Evolutionary conservation across 306 rosid species (phyloP), one percentile per base, ranked within the genome.

Genomic region (Gillenia trifoliata): DNA sequence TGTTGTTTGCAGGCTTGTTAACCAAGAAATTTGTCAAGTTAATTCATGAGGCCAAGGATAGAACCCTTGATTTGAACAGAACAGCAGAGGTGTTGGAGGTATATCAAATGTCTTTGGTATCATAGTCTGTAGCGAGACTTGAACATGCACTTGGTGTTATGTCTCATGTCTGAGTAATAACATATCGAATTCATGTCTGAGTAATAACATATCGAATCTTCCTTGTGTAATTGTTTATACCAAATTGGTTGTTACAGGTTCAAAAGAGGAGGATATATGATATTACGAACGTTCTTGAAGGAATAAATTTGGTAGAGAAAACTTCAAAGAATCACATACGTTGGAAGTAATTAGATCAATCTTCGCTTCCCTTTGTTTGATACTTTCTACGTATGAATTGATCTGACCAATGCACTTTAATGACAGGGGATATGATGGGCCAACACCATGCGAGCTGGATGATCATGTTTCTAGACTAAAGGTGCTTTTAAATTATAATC

Each of bases 231-330:
- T 52, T 68, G 9, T 33, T 54, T 63, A 60, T 66, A 54, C 71
- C 54, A 49, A 68, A 59, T 65, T 83, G 64, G 31, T 74, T 70
- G 63, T 77, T 68, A 34, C 84, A 89, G 97, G 97, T 91, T 57
- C 91, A 88, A 45, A 92, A 92, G 86, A 78, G 96, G 82, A 88
- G 96, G 83, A 92, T 92, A 69, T 89, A 92, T 80, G 97, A 89
- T 75, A 92, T 92, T 69, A 92, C 97, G 50, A 92, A 92, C 73
- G 96, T 92, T 69, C 96, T 92, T 54, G 97, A 92, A 84, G 97
- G 97, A 74, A 80, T 88, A 73, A 88, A 95, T 76, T 85, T 92
- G 85, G 82, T 85, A 64, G 96, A 89, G 85, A 92, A 92, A 83
- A 90, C 88, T 38, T 88, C 96, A 55, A 91, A 86, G 83, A 91